Evolutionary conservation across 2,329 filamentous ascomycete species (phyloP), one percentile per base, ranked within the genome.

Genomic region (Fonsecaea erecta): DNA sequence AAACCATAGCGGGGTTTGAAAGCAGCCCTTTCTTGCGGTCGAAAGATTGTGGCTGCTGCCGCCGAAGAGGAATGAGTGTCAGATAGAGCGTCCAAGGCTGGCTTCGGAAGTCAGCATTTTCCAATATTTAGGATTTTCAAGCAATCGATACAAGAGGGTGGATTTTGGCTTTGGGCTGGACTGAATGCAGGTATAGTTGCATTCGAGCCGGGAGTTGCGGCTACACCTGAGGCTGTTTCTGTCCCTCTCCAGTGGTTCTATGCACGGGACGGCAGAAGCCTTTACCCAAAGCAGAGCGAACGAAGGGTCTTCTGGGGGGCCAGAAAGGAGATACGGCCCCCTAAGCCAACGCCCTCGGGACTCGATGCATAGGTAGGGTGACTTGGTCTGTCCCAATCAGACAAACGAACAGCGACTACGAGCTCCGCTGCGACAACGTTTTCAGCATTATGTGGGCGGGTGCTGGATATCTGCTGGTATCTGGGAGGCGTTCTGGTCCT

Each of bases 1-100:
- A 34, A 34, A 60, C 56, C 56, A 60, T 60, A 28, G 21, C 46
- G 35, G 21, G n/a, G 54, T 16, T 48, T 48, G 18, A 18, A 26
- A 3, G 32, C 18, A 18, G 54, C 16, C n/a, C 43, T 12, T 16
- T 32, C 12, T 18, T 34, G 28, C 21, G 5, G 28, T 34, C 5
- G 6, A 35, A 28, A 34, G 12, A 26, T 35, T 51, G 26, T 60
- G 56, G 11, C 30, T 34, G 30, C 34, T 46, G 14, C n/a, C 11
- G 55, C 9, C 11, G 55, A 51, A 46, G 40, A 32, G 8, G 40
- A 16, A 48, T 32, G 55, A 46, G 26, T 26, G 16, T 48, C 37
- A 43, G n/a, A 32, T 4, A 2, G 55, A 59, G 40, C 35, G 40
- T 18, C 35, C 40, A 34, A 51, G 55, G 55, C 53, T 56, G 53